Percentiles rank a stretch among this genome's conserved stretches.
phyloP scores from a whole-genome alignment of 2,329 filamentous ascomycete genomes.

The Colletotrichum phormii region DNA sequence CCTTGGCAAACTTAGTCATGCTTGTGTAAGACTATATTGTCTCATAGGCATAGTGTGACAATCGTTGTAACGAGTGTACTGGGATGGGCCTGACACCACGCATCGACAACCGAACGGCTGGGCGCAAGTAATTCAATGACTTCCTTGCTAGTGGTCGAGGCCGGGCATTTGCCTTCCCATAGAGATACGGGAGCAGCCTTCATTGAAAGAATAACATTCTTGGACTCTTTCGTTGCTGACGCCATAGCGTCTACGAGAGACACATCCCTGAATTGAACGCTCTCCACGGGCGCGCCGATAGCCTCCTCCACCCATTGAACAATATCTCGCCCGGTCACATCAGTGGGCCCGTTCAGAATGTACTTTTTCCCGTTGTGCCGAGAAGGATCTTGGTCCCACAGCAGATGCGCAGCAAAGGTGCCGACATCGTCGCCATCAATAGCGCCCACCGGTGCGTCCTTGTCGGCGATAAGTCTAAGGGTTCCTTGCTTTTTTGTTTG shows the following conservation, averaged over 20 bases:
- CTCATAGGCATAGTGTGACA: too few relatives aligned
- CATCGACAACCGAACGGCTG: constrained; percentile 41
- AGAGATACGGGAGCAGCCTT: constrained; percentile 38
- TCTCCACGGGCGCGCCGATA: constrained; percentile 41
- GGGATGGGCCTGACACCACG: too few relatives aligned
- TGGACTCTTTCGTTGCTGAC: constrained; percentile 37
- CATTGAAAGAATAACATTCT: constrained; percentile 45
- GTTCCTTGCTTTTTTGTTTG: constrained; percentile 46
- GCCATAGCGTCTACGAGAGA: constrained; percentile 44
- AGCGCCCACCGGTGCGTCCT: constrained; percentile 45
- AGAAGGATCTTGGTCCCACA: constrained; percentile 43
- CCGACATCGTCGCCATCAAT: constrained; percentile 50
- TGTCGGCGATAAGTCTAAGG: constrained; percentile 42
- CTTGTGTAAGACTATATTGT: too few relatives aligned
- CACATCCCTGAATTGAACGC: constrained; percentile 46
- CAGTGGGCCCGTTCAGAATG: constrained; percentile 52
- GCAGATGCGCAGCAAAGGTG: constrained; percentile 48
- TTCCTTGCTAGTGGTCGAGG: constrained; percentile 42
- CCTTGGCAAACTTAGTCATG: too few relatives aligned
- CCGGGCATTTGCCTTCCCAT: constrained; percentile 48
- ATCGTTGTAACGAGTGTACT: too few relatives aligned
- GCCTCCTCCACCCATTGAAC: constrained; percentile 49
- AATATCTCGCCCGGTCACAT: constrained; percentile 50
- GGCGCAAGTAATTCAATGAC: constrained; percentile 46
- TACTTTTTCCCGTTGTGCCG: constrained; percentile 49